Conservation (phyloP, 129 eudicot genomes). For the Saussurea involucrata region DNA sequence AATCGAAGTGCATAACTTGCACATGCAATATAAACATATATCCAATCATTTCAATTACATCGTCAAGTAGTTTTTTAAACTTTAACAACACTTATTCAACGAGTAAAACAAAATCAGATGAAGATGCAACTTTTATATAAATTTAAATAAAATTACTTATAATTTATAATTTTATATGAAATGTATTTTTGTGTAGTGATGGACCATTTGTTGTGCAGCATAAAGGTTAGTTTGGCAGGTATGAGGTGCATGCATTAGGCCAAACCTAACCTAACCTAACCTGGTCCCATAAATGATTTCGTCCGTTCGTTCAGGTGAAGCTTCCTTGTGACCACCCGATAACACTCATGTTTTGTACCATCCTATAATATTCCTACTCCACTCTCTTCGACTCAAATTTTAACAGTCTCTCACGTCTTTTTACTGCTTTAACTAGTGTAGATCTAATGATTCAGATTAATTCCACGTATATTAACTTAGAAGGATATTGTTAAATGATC, state of each 20-base stretch:
- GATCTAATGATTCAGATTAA: too few relatives aligned
- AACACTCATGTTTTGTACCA: background rate
- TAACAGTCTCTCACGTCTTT: too few relatives aligned
- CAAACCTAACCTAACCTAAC: slow-evolving; percentile 19
- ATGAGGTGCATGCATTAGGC: slow-evolving; percentile 3
- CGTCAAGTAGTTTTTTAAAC: background rate
- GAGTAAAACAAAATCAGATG: too few relatives aligned
- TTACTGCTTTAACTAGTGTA: too few relatives aligned
- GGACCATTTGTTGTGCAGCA: slow-evolving; percentile 15
- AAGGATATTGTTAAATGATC: too few relatives aligned
- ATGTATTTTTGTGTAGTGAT: background rate
- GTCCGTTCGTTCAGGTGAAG: slow-evolving; percentile 4
- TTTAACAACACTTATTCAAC: too few relatives aligned
- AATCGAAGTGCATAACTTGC: background rate
- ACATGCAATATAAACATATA: background rate
- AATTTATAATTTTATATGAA: too few relatives aligned
- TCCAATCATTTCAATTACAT: background rate
- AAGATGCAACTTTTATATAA: too few relatives aligned
- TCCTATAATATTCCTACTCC: background rate
- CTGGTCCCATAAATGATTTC: slow-evolving; percentile 16
- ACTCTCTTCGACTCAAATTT: too few relatives aligned
- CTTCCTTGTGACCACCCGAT: slow-evolving; percentile 24
- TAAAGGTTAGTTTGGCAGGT: slow-evolving; percentile 2
- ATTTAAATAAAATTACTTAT: too few relatives aligned
- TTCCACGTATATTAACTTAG: too few relatives aligned